Evolutionary conservation across 352 stramenopile genomes (phyloP).

Genomic region (Globisporangium uncinulatum): DNA sequence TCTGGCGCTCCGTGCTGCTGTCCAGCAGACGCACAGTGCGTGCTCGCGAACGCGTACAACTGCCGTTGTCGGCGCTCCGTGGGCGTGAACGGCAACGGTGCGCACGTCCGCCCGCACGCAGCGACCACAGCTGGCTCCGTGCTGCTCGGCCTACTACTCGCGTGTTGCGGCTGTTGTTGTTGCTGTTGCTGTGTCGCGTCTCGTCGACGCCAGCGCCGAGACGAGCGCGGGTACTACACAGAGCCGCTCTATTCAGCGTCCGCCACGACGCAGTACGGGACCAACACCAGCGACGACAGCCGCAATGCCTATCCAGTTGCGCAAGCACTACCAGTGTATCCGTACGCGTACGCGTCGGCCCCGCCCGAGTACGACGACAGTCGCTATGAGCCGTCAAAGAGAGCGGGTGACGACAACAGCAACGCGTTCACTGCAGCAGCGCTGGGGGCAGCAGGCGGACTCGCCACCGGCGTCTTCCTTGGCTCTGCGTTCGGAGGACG

Average conservation of each 20-base stretch:
- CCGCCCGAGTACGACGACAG: slow-evolving; percentile 17
- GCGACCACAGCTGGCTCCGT: slow-evolving; percentile 15
- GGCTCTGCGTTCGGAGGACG: slow-evolving; percentile 34
- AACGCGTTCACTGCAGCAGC: slow-evolving; percentile 30
- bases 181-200: slow-evolving; percentile 36
- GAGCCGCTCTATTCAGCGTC: slow-evolving; percentile 23
- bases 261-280: slow-evolving; percentile 32
- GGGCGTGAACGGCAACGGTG: slow-evolving; percentile 3
- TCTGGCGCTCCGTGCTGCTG: slow-evolving; percentile 61
- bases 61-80: slow-evolving; percentile 44
- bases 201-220: slow-evolving; percentile 17
- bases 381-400: slow-evolving; percentile 6
- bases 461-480: slow-evolving; percentile 42
- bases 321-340: slow-evolving; percentile 20
- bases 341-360: slow-evolving; percentile 48
- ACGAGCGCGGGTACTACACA: slow-evolving; percentile 24
- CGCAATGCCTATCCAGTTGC: background rate
- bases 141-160: slow-evolving; percentile 22
- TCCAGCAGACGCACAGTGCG: slow-evolving; percentile 48
- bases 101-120: slow-evolving; percentile 10
- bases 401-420: slow-evolving; percentile 11
- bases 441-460: slow-evolving; percentile 36
- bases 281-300: slow-evolving; percentile 9
- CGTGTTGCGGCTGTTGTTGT: slow-evolving; percentile 52
- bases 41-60: slow-evolving; percentile 39